Percentiles rank a stretch among this genome's conserved stretches.
These are phyloP conservation scores for Corynascus novoguineensis DNA, from an alignment of 495 filamentous ascomycete species.

Conservation along the genomic window DNA sequence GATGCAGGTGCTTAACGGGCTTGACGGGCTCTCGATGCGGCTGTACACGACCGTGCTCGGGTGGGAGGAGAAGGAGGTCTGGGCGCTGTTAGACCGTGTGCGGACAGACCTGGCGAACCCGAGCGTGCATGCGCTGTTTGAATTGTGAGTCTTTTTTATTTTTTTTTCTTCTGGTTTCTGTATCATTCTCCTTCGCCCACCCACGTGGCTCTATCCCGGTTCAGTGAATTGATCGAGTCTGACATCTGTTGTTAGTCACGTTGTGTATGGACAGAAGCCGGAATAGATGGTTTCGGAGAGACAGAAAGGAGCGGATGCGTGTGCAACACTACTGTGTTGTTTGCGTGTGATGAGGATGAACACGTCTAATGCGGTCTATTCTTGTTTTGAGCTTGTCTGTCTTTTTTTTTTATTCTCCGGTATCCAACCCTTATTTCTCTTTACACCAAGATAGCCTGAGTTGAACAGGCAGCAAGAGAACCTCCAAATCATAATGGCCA, in stretches of 20 bases:
- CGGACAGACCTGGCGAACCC: constrained; percentile 49
- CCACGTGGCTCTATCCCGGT: too few relatives aligned
- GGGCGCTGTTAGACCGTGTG: constrained; percentile 49
- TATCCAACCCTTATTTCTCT: neutral
- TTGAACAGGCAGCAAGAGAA: neutral
- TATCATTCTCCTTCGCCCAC: too few relatives aligned
- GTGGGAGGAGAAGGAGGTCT: constrained; percentile 49
- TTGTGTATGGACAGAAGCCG: constrained; percentile 15
- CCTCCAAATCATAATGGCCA: neutral
- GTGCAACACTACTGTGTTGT: neutral
- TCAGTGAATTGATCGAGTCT: too few relatives aligned
- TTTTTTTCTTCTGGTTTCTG: neutral
- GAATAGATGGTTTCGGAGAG: constrained; percentile 1
- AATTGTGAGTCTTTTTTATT: constrained; percentile 12
- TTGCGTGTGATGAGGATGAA: neutral
- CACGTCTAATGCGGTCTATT: constrained; percentile 1
- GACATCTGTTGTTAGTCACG: constrained; percentile 9
- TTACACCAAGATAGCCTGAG: neutral
- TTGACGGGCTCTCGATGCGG: constrained; percentile 39
- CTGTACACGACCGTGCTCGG: constrained; percentile 49
- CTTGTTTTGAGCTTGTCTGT: neutral
- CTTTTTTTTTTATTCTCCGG: neutral
- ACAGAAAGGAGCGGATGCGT: neutral
- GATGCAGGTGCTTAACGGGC: constrained; percentile 37
- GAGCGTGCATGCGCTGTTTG: constrained; percentile 38